Conservation (phyloP, 2,329 filamentous ascomycete genomes). For the Fusarium incarnatum region DNA sequence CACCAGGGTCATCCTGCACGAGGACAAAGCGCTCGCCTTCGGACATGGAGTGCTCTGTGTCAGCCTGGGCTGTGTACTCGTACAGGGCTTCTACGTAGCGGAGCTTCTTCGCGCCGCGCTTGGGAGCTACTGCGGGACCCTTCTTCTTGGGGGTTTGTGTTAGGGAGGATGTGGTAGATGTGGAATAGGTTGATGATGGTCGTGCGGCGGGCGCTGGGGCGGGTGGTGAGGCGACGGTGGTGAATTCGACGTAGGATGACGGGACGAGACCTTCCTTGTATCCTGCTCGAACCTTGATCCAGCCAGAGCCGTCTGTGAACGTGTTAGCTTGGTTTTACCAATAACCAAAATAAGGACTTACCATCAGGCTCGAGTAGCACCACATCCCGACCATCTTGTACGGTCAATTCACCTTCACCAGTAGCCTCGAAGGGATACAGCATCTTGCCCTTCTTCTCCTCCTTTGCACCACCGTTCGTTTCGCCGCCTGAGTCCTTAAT, state of each 20-base stretch:
- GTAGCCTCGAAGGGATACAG: conserved; percentile 86
- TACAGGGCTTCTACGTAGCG: conserved; percentile 95
- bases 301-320: conserved; percentile 84
- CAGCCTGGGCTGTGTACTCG: conserved; percentile 87
- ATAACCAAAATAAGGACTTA: conserved; percentile 55
- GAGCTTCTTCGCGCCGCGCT: conserved; percentile 90
- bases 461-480: conserved; percentile 56
- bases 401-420: conserved; percentile 83
- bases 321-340: conserved; percentile 21
- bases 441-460: conserved; percentile 82
- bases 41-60: conserved; percentile 87
- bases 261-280: conserved; percentile 88
- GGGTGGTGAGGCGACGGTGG: conserved; percentile 55
- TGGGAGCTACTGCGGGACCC: conserved; percentile 90
- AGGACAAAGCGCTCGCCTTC: conserved; percentile 94
- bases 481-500: conserved; percentile 71
- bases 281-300: conserved; percentile 84
- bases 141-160: conserved; percentile 75
- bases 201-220: conserved; percentile 64
- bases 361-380: conserved; percentile 86
- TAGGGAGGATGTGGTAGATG: conserved; percentile 63
- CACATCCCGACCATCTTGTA: conserved; percentile 83
- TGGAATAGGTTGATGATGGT: conserved; percentile 81
- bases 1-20: conserved; percentile 86
- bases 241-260: conserved; percentile 82